Conservation (phyloP, 345 rosid species). For the Ceriops decandra region DNA sequence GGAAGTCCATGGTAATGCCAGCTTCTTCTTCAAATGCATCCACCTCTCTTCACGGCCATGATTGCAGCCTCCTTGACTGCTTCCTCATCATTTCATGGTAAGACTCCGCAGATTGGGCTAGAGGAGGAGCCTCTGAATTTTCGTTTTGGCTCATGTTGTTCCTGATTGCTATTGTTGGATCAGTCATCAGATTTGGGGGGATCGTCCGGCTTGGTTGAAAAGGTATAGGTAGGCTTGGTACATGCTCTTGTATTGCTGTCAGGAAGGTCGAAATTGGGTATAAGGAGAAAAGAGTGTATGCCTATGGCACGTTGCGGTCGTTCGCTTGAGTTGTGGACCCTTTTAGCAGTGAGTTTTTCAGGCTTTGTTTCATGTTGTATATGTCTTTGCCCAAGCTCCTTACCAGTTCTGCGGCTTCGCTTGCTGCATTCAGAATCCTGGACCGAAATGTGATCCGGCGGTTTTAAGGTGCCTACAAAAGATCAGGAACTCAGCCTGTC, state of each 20-base stretch:
- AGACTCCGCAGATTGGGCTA: constrained; percentile 27
- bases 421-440: constrained; percentile 47
- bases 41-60: constrained; percentile 60
- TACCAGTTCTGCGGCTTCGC: constrained; percentile 50
- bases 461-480: constrained; percentile 48
- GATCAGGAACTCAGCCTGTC: neutral
- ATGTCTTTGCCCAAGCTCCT: constrained; percentile 53
- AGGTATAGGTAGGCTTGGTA: constrained; percentile 18
- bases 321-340: constrained; percentile 45
- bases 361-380: constrained; percentile 40
- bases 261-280: constrained; percentile 22
- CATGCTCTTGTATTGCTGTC: constrained; percentile 31
- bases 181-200: constrained; percentile 10
- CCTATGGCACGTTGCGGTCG: constrained; percentile 46
- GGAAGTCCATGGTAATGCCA: constrained; percentile 18
- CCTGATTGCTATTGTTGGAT: constrained; percentile 10
- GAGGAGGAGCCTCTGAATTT: constrained; percentile 4
- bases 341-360: constrained; percentile 32
- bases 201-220: constrained; percentile 16
- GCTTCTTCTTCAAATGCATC: constrained; percentile 55
- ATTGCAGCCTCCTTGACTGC: constrained; percentile 47
- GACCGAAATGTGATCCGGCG: constrained; percentile 44
- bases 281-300: constrained; percentile 51
- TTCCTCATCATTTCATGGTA: constrained; percentile 60
- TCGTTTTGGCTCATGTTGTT: neutral